Evolutionary conservation across 1,139 yeast genomes (phyloP).

Genomic region (Candida mesenterica): DNA sequence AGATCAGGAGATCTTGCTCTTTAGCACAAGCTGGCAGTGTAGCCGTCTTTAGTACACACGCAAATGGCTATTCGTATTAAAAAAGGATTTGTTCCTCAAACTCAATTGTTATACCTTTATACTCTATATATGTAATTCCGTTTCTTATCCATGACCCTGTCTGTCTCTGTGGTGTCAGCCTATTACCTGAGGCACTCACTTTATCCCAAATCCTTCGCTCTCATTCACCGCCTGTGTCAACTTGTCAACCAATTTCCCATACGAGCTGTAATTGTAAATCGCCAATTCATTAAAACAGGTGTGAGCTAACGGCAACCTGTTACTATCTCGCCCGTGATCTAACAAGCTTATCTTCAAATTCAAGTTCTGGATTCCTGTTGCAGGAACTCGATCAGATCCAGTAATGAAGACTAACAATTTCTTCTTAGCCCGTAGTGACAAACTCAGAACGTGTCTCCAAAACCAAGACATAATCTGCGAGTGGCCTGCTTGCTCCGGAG

Average conservation of each 20-base stretch:
- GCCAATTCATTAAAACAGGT: constrained; percentile 93
- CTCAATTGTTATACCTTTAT: too few relatives aligned
- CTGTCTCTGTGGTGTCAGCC: too few relatives aligned
- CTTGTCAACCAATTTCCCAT: constrained; percentile 54
- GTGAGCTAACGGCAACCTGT: constrained; percentile 78
- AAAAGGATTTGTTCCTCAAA: too few relatives aligned
- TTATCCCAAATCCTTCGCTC: constrained; percentile 84
- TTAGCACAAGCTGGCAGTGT: too few relatives aligned
- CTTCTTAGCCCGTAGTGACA: constrained; percentile 52
- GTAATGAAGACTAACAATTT: constrained; percentile 74
- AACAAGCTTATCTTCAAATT: constrained; percentile 61
- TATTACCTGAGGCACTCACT: too few relatives aligned
- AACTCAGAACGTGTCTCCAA: constrained; percentile 66
- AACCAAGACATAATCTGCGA: constrained; percentile 66
- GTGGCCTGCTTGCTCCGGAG: constrained; percentile 31
- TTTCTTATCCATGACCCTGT: too few relatives aligned
- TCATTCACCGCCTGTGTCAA: constrained; percentile 67
- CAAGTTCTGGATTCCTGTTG: constrained; percentile 80
- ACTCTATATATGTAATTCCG: too few relatives aligned
- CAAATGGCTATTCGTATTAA: too few relatives aligned
- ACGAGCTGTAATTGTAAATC: constrained; percentile 59
- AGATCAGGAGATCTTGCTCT: too few relatives aligned
- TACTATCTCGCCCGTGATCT: constrained; percentile 42
- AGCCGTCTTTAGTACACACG: too few relatives aligned
- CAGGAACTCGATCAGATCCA: constrained; percentile 90